A percentile compares a stretch with the other conserved stretches of the same genome.
phyloP scores from a whole-genome alignment of 2,329 filamentous ascomycete species.

The Furcasterigmium furcatum region DNA sequence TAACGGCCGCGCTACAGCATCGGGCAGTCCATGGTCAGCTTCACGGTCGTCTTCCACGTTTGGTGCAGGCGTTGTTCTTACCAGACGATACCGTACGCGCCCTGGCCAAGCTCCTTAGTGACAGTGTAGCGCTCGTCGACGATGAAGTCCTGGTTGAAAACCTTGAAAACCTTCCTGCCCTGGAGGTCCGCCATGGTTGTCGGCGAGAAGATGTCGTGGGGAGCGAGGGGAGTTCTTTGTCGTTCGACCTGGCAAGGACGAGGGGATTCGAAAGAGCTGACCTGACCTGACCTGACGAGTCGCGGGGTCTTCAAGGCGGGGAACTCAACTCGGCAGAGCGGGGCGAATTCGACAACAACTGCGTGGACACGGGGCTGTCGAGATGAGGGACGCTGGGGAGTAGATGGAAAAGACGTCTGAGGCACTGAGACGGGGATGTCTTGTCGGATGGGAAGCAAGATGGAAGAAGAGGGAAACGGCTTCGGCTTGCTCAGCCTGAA shows the following conservation, averaged over 20 bases:
- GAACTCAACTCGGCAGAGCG: neutral
- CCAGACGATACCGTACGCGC: conserved; percentile 98
- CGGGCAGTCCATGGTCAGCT: no score
- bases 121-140: conserved; percentile 98
- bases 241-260: neutral
- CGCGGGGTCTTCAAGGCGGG: neutral
- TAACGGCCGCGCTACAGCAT: conserved; percentile 78
- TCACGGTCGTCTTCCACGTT: neutral
- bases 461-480: neutral
- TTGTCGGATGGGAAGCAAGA: neutral
- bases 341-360: neutral
- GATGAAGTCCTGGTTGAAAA: conserved; percentile 99
- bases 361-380: neutral
- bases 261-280: neutral
- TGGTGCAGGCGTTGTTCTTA: no score
- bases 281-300: neutral
- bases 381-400: neutral
- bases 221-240: neutral
- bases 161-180: conserved; percentile 90
- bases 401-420: no score
- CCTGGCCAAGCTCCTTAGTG: conserved; percentile 97
- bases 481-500: neutral
- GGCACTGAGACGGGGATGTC: no score
- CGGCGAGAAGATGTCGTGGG: neutral
- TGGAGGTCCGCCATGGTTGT: conserved; percentile 35